Percentiles rank a stretch among this genome's conserved stretches.
phyloP scores from a whole-genome alignment of 306 rosid species.

The Chamaecrista fasciculata region DNA sequence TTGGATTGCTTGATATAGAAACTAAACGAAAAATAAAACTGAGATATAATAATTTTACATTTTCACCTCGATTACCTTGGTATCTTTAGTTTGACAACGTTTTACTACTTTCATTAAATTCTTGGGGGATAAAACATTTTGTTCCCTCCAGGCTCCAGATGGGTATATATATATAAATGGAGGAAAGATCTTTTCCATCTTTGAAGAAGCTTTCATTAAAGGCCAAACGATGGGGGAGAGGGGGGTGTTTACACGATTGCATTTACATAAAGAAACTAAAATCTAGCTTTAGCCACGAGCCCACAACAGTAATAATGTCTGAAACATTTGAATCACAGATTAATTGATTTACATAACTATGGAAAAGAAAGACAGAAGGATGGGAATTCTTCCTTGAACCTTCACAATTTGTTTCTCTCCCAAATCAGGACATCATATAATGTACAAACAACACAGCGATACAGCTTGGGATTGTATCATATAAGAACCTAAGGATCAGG shows the following conservation, averaged over 20 bases:
- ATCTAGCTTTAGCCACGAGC: conserved; percentile 2
- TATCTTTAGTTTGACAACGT: too few relatives aligned
- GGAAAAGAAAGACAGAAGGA: conserved; percentile 39
- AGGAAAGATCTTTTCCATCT: neutral
- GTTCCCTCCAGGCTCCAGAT: neutral
- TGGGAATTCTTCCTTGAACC: conserved; percentile 38
- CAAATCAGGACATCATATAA: conserved; percentile 41
- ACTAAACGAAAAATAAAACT: too few relatives aligned
- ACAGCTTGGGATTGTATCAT: conserved; percentile 25
- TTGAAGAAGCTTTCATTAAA: neutral
- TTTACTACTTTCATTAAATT: too few relatives aligned
- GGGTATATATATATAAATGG: neutral
- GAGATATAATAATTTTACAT: too few relatives aligned
- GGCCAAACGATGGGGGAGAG: neutral
- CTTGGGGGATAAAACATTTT: too few relatives aligned
- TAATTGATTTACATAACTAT: conserved; percentile 45
- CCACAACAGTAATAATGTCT: conserved; percentile 29
- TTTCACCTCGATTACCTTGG: too few relatives aligned
- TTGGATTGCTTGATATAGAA: too few relatives aligned
- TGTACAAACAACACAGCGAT: conserved; percentile 43
- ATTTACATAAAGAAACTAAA: conserved; percentile 14
- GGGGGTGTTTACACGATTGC: neutral
- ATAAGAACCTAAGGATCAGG: conserved; percentile 59
- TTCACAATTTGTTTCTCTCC: conserved; percentile 34
- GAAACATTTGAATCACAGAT: conserved; percentile 39